A percentile compares a stretch with the other conserved stretches of the same genome.
These are phyloP conservation scores for Cryptococcus depauperatus DNA, from an alignment of 1,284 basidiomycete genomes.

Conservation along the genomic window DNA sequence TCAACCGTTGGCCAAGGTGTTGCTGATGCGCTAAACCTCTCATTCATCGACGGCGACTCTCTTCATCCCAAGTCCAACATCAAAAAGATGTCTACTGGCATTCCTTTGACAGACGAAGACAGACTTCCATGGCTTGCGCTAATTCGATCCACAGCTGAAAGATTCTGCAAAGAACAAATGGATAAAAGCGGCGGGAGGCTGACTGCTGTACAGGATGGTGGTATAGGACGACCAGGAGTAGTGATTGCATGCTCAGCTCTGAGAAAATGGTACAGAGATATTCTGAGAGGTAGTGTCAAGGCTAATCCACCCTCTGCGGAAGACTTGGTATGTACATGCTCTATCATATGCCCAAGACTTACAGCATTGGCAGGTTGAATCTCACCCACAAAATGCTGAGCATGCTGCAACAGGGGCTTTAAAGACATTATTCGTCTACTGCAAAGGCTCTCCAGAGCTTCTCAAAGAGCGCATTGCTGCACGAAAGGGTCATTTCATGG, in stretches of 20 bases:
- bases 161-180: slow-evolving; percentile 47
- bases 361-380: slow-evolving; percentile 11
- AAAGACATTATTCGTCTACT: slow-evolving; percentile 72
- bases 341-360: background rate
- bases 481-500: slow-evolving; percentile 80
- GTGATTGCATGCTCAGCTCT: slow-evolving; percentile 83
- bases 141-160: slow-evolving; percentile 61
- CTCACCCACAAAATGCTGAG: slow-evolving; percentile 19
- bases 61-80: slow-evolving; percentile 76
- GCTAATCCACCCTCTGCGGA: slow-evolving; percentile 31
- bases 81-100: slow-evolving; percentile 75
- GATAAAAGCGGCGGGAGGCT: slow-evolving; percentile 25
- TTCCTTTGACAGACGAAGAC: slow-evolving; percentile 73
- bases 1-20: slow-evolving; percentile 69
- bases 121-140: slow-evolving; percentile 75
- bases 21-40: slow-evolving; percentile 54
- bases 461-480: slow-evolving; percentile 62
- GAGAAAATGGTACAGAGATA: slow-evolving; percentile 69
- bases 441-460: slow-evolving; percentile 60
- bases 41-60: slow-evolving; percentile 85
- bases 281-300: slow-evolving; percentile 57
- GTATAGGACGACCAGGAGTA: slow-evolving; percentile 49
- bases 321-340: slow-evolving; percentile 27
- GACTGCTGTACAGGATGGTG: slow-evolving; percentile 17
- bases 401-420: slow-evolving; percentile 42